Conservation (phyloP, 805 yeast species). For the Spathaspora passalidarum region DNA sequence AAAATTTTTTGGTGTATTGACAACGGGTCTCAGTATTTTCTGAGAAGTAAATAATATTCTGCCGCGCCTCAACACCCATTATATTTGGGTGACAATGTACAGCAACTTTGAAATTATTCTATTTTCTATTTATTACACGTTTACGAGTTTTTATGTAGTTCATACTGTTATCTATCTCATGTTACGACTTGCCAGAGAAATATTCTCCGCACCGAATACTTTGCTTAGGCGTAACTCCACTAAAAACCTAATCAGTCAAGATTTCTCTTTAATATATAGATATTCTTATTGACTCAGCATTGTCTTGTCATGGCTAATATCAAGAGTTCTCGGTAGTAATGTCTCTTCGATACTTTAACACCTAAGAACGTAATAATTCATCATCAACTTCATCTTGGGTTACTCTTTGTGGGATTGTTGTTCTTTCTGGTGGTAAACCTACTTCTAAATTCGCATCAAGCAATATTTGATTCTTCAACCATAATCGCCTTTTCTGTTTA, state of each 20-base stretch:
- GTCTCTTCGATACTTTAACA: no score
- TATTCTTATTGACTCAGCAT: no score
- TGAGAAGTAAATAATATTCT: not conserved
- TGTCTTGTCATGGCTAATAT: no score
- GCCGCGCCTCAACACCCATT: not conserved
- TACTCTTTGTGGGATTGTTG: constrained; percentile 7
- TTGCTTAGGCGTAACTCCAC: no score
- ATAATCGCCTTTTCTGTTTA: constrained; percentile 33
- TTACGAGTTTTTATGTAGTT: not conserved
- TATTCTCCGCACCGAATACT: no score
- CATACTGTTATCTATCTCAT: no score
- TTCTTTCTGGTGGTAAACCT: constrained; percentile 28
- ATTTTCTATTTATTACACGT: no score
- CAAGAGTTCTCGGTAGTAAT: no score
- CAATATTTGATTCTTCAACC: constrained; percentile 41
- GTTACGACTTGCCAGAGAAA: no score
- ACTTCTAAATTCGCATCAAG: constrained; percentile 40
- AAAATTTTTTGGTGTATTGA: not conserved
- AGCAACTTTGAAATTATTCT: no score
- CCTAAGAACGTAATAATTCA: constrained; percentile 8
- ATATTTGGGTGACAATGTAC: not conserved
- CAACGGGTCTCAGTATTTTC: not conserved
- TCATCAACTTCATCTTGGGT: constrained; percentile 10
- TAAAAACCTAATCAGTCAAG: no score
- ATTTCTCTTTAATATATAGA: no score